Evolutionary conservation across 2,329 filamentous ascomycete genomes (phyloP).

Genomic region (Thielaviopsis musarum): DNA sequence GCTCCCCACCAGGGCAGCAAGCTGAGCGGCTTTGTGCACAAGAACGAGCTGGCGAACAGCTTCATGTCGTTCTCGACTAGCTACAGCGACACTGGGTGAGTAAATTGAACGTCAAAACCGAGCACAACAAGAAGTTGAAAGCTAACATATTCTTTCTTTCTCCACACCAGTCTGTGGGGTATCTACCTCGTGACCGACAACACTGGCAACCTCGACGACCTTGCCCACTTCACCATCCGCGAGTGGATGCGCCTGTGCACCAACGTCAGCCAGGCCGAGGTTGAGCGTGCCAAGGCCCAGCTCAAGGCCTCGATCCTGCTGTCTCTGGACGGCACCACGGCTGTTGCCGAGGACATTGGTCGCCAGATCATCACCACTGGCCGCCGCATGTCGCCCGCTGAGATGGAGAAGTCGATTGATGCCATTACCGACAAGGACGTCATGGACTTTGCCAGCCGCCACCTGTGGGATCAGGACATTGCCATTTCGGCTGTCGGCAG

Average conservation of each 20-base stretch:
- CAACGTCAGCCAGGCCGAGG: conserved; percentile 76
- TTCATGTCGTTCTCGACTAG: conserved; percentile 99
- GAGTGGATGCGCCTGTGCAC: conserved; percentile 93
- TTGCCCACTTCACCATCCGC: conserved; percentile 93
- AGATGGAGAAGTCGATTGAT: conserved; percentile 86
- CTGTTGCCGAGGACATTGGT: conserved; percentile 94
- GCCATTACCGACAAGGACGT: conserved; percentile 88
- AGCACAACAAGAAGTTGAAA: background rate
- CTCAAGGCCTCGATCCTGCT: conserved; percentile 96
- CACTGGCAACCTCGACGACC: conserved; percentile 73
- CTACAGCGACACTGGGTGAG: conserved; percentile 97
- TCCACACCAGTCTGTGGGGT: conserved; percentile 68
- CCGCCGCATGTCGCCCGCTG: conserved; percentile 73
- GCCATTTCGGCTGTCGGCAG: conserved; percentile 84
- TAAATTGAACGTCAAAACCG: conserved; percentile 9
- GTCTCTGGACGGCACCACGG: conserved; percentile 91
- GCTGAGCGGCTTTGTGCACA: conserved; percentile 85
- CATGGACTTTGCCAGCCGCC: conserved; percentile 87
- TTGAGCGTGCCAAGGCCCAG: conserved; percentile 97
- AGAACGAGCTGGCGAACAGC: conserved; percentile 93
- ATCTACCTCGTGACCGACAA: conserved; percentile 96
- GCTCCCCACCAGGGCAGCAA: conserved; percentile 96
- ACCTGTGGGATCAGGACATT: conserved; percentile 94
- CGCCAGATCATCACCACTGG: conserved; percentile 97
- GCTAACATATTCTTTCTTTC: too few species aligned